Evolutionary conservation across 139 green algal species (phyloP).

Genomic region (Trebouxia sp.): DNA sequence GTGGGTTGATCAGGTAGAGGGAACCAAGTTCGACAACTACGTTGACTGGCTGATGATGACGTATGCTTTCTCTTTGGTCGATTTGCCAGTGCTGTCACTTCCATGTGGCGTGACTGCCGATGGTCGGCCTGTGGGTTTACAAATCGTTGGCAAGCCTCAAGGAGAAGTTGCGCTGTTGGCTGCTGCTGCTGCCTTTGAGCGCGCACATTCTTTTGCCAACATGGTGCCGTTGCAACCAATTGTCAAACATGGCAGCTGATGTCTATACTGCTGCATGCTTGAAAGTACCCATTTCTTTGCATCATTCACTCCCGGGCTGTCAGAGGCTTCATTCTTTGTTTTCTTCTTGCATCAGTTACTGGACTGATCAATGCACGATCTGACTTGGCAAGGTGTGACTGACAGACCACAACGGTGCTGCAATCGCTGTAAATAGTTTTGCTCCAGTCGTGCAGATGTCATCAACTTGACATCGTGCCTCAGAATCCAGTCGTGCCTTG

Average conservation of each 20-base stretch:
- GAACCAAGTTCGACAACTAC: constrained; percentile 41
- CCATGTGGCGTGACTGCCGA: constrained; percentile 31
- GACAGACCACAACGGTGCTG: no score
- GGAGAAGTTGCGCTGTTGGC: constrained; percentile 12
- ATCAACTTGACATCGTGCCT: no score
- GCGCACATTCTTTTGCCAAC: constrained; percentile 4
- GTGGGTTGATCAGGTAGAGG: constrained; percentile 37
- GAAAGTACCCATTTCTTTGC: no score
- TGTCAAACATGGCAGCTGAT: background rate
- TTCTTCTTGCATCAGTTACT: no score
- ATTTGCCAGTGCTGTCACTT: constrained; percentile 31
- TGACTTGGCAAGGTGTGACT: no score
- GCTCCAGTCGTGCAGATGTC: no score
- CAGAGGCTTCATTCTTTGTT: no score
- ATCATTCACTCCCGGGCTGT: no score
- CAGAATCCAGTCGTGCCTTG: no score
- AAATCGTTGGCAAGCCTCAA: constrained; percentile 39
- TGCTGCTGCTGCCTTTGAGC: constrained; percentile 3
- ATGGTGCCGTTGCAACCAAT: constrained; percentile 20
- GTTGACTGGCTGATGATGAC: constrained; percentile 52
- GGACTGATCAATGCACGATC: no score
- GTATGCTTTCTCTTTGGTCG: constrained; percentile 27
- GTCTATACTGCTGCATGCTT: no score
- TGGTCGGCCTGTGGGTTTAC: constrained; percentile 49
- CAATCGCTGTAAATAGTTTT: no score